phyloP scores from a whole-genome alignment of 192 early-diverging fungal genomes.

The Umbelopsis isabellina region DNA sequence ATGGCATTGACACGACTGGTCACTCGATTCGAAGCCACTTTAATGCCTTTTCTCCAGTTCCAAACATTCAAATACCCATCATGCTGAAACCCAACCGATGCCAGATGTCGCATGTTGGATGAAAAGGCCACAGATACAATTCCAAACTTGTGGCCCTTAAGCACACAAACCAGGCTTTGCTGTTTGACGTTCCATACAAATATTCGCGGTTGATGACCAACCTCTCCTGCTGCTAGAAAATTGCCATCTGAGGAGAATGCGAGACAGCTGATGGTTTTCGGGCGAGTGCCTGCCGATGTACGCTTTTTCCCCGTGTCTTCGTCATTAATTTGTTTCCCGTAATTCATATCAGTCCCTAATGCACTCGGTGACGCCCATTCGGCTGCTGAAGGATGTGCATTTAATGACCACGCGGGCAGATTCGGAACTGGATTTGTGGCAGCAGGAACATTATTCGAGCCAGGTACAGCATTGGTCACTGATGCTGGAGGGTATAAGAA shows the following conservation, averaged over 20 bases:
- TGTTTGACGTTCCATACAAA: constrained; percentile 71
- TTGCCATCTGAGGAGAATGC: constrained; percentile 71
- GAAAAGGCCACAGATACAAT: constrained; percentile 71
- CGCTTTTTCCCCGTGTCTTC: constrained; percentile 22
- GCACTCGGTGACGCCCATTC: background rate
- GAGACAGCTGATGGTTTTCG: constrained; percentile 74
- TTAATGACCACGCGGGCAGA: background rate
- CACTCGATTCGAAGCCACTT: constrained; percentile 65
- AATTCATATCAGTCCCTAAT: background rate
- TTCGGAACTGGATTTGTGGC: background rate
- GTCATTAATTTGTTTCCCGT: constrained; percentile 16
- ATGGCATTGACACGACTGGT: constrained; percentile 66
- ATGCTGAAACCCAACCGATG: constrained; percentile 81
- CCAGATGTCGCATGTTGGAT: constrained; percentile 66
- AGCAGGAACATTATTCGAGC: background rate
- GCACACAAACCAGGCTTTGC: constrained; percentile 56
- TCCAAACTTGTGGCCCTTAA: constrained; percentile 81
- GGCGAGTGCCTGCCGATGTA: constrained; percentile 41
- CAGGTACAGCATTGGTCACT: constrained; percentile 6
- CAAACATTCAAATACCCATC: constrained; percentile 85
- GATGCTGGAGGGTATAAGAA: constrained; percentile 48
- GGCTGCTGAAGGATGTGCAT: constrained; percentile 12
- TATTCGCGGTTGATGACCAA: constrained; percentile 79
- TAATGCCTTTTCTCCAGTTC: constrained; percentile 71
- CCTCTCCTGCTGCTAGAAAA: constrained; percentile 79